Evolutionary conservation across 768 basidiomycete species (phyloP), one percentile per base, ranked within the genome.

Genomic region (Mycena albidolilacea): DNA sequence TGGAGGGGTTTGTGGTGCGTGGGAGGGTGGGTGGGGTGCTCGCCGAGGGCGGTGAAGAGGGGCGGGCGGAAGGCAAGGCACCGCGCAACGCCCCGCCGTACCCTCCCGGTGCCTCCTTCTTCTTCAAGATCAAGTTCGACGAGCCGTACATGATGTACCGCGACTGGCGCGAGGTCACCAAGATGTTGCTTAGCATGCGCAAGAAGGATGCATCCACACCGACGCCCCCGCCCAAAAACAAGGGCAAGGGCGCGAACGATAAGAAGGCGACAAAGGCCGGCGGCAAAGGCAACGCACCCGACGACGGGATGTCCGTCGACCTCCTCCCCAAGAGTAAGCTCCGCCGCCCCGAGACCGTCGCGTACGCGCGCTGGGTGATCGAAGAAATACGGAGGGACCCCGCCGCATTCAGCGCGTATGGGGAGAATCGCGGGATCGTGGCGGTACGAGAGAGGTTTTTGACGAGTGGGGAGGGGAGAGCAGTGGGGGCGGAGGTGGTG

Each of bases 111-210:
- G 91, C 93, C 2, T 92, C 95, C 0, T 97, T 98, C 86, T 98
- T 99, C 88, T 99, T 98, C 91, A 99, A 99, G 80, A 89, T 99
- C 84, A 99, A 99, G 81, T 99, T 98, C 81, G 97, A 98, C 81
- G 96, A 99, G 79, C 97, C 97, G 3, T 99, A 99, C 80, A 92
- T 98, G 88, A 97, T 97, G 91, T 99, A 98, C 82, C 93, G 98
- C 66, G 95, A 97, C 79, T 99, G 97, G 96, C 89, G 97, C 64
- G 97, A 99, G 82, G 87, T 97, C 60, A 98, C 98, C 7, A 95
- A 95, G 81, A 83, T 80, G 19, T 85, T 97, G 35, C 85, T 97
- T 7, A 76, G 82, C 4, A 74, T 83, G 61, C 82, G 85, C 15
- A 79, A 79, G 21, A 78, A 69, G 46, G 77, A 71, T 11, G n/a